These are phyloP conservation scores for Thymus mandschuricus DNA, from an alignment of 257 asterid genomes.

Conservation along the genomic window DNA sequence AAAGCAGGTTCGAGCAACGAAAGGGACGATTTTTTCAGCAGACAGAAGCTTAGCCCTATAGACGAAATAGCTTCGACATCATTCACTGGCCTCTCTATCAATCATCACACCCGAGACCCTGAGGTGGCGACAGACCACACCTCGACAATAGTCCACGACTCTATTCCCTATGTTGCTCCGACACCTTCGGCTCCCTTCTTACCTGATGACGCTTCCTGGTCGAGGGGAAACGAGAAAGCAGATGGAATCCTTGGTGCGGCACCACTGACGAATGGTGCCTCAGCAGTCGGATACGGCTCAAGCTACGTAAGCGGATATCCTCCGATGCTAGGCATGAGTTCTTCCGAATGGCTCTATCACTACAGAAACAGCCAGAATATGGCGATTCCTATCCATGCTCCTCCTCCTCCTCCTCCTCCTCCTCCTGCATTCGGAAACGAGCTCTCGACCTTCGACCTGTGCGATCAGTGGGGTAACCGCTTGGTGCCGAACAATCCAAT, in stretches of 20 bases:
- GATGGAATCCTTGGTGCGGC: conserved; percentile 80
- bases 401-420: neutral
- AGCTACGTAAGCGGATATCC: conserved; percentile 62
- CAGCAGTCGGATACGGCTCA: conserved; percentile 40
- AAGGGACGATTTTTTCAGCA: conserved; percentile 37
- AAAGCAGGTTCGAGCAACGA: conserved; percentile 41
- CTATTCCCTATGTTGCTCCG: conserved; percentile 58
- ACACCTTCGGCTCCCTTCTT: conserved; percentile 84
- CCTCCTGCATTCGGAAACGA: conserved; percentile 44
- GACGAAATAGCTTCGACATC: conserved; percentile 59
- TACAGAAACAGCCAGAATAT: conserved; percentile 69
- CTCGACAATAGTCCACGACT: conserved; percentile 39
- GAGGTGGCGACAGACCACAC: conserved; percentile 28
- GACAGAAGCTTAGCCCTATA: conserved; percentile 58
- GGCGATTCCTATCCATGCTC: conserved; percentile 39
- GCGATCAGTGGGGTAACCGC: conserved; percentile 78
- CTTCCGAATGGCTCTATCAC: conserved; percentile 95
- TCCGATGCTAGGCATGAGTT: conserved; percentile 72
- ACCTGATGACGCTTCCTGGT: conserved; percentile 72
- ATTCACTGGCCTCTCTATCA: conserved; percentile 49
- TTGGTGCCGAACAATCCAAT: conserved; percentile 48
- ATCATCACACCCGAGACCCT: conserved; percentile 34
- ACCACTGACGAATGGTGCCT: conserved; percentile 41
- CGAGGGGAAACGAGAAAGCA: conserved; percentile 41
- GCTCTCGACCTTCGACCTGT: conserved; percentile 51